These are phyloP conservation scores for Kockiozyma suomiensis DNA, from an alignment of 805 yeast genomes.

Conservation along the genomic window DNA sequence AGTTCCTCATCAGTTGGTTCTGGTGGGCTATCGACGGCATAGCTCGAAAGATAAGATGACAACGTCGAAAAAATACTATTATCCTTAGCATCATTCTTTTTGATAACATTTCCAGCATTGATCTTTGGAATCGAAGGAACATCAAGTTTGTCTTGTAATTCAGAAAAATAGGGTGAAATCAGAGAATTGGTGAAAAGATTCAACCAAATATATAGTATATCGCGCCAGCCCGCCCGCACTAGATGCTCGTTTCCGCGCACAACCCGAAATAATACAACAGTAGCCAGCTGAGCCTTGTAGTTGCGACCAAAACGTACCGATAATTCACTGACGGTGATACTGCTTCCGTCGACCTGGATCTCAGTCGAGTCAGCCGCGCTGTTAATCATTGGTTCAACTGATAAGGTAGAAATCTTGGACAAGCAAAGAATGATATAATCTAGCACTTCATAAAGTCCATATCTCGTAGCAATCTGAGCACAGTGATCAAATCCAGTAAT, in stretches of 20 bases:
- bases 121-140: constrained; percentile 62
- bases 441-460: constrained; percentile 56
- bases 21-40: constrained; percentile 71
- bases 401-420: constrained; percentile 68
- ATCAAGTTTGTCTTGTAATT: constrained; percentile 60
- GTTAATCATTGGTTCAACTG: constrained; percentile 44
- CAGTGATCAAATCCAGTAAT: constrained; percentile 86
- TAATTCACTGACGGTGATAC: constrained; percentile 74
- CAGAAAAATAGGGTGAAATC: constrained; percentile 49
- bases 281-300: constrained; percentile 87
- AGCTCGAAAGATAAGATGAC: constrained; percentile 87
- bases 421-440: constrained; percentile 70
- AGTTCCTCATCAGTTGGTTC: constrained; percentile 95
- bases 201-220: constrained; percentile 60
- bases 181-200: constrained; percentile 73
- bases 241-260: constrained; percentile 60
- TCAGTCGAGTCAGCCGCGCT: constrained; percentile 32
- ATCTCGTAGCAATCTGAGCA: constrained; percentile 71
- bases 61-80: constrained; percentile 84
- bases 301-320: constrained; percentile 86
- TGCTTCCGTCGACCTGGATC: constrained; percentile 55
- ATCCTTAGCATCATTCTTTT: constrained; percentile 63
- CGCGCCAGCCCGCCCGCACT: constrained; percentile 59
- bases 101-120: constrained; percentile 66
- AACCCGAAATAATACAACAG: constrained; percentile 81